Evolutionary conservation across 1,284 basidiomycete species (phyloP).

Genomic region (Cryptococcus floricola): DNA sequence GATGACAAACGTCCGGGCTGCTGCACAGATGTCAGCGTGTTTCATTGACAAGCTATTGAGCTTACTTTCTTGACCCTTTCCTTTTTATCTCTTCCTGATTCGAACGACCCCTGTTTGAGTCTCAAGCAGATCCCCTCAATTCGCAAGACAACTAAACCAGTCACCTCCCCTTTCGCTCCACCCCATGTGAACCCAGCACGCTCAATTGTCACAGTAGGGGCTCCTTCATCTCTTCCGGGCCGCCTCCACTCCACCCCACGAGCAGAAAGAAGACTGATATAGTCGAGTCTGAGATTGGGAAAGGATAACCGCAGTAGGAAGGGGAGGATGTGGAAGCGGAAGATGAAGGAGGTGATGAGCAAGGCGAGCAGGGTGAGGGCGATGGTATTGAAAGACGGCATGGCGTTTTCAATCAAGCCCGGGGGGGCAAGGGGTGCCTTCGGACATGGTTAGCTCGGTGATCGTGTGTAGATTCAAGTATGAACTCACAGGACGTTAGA

Average conservation of each 20-base stretch:
- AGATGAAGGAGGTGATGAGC: slow-evolving; percentile 9
- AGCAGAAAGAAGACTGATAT: slow-evolving; percentile 19
- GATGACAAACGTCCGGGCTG: slow-evolving; percentile 2
- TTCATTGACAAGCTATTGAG: background rate
- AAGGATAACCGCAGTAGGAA: slow-evolving; percentile 22
- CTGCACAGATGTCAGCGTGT: background rate
- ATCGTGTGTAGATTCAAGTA: no score
- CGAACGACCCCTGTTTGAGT: slow-evolving; percentile 3
- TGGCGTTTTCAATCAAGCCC: no score
- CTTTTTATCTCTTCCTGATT: slow-evolving; percentile 5
- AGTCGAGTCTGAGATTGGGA: no score
- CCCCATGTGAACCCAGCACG: slow-evolving; percentile 34
- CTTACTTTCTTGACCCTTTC: background rate
- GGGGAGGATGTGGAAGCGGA: slow-evolving; percentile 12
- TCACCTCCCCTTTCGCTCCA: slow-evolving; percentile 19
- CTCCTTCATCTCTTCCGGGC: slow-evolving; percentile 6
- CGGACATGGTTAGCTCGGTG: no score
- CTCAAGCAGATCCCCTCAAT: slow-evolving; percentile 34
- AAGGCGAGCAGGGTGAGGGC: slow-evolving; percentile 1
- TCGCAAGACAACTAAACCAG: slow-evolving; percentile 31
- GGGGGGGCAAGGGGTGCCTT: no score
- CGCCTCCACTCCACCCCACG: slow-evolving; percentile 42
- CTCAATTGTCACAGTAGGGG: slow-evolving; percentile 34
- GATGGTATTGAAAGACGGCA: background rate
- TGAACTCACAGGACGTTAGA: no score